Evolutionary conservation across 1,284 basidiomycete species (phyloP).

Genomic region (Agaricales sp.): DNA sequence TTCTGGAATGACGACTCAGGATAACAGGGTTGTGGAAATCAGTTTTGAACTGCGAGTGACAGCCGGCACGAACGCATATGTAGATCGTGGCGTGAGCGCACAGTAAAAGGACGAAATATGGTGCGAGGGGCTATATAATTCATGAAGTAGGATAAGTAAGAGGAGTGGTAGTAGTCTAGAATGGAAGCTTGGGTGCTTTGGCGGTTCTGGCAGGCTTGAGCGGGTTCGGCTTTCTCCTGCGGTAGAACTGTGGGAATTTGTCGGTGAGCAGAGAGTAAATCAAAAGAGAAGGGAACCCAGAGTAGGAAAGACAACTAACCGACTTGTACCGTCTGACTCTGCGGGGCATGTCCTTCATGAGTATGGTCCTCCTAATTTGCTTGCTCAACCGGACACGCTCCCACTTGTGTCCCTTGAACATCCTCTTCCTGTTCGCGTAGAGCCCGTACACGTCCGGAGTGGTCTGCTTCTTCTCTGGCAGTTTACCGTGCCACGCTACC

Average conservation of each 20-base stretch:
- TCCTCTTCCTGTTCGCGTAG: conserved; percentile 63
- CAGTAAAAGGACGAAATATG: too few species aligned
- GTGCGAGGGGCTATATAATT: too few species aligned
- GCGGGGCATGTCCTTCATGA: conserved; percentile 58
- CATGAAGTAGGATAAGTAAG: background rate
- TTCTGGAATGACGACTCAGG: too few species aligned
- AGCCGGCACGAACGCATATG: too few species aligned
- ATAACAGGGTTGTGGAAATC: too few species aligned
- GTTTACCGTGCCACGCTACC: conserved; percentile 50
- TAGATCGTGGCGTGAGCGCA: too few species aligned
- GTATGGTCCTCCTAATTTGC: conserved; percentile 33
- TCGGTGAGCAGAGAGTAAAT: conserved; percentile 5
- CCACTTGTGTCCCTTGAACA: conserved; percentile 85
- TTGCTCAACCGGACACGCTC: conserved; percentile 43
- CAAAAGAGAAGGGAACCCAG: too few species aligned
- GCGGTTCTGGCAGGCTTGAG: conserved; percentile 35
- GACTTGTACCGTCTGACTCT: conserved; percentile 54
- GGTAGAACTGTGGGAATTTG: conserved; percentile 33
- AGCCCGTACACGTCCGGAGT: conserved; percentile 48
- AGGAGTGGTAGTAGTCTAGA: conserved; percentile 28
- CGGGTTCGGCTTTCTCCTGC: conserved; percentile 40
- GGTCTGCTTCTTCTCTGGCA: conserved; percentile 33
- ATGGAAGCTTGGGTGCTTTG: conserved; percentile 42
- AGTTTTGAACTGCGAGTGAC: too few species aligned
- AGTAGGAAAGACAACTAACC: conserved; percentile 28